A percentile compares a stretch with the other conserved stretches of the same genome.
phyloP scores from a whole-genome alignment of 257 asterid genomes.

The Ajuga chamaepitys region DNA sequence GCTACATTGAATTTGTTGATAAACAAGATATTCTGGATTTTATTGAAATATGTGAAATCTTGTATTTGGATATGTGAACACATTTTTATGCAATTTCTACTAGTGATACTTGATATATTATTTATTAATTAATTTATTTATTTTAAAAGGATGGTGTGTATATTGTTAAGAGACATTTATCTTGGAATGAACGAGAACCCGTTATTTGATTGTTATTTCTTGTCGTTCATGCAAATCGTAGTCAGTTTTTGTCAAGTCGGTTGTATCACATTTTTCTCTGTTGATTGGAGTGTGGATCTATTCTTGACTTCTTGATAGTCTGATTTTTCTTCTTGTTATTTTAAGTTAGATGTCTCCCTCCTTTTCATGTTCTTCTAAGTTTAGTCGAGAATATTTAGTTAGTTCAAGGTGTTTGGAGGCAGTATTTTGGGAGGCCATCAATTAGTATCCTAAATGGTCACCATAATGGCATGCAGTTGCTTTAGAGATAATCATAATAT shows the following conservation, averaged over 20 bases:
- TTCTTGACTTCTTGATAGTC: background rate
- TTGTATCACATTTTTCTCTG: conserved; percentile 5
- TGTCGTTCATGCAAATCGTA: conserved; percentile 1
- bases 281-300: conserved; percentile 18
- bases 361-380: background rate
- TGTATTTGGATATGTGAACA: too few relatives aligned
- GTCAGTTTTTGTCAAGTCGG: background rate
- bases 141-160: too few relatives aligned
- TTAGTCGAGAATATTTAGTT: too few relatives aligned
- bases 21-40: too few relatives aligned
- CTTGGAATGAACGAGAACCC: too few relatives aligned
- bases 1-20: too few relatives aligned
- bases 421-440: background rate
- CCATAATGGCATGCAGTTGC: background rate
- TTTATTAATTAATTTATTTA: too few relatives aligned
- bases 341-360: background rate
- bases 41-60: too few relatives aligned
- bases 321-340: background rate
- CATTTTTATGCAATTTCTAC: too few relatives aligned
- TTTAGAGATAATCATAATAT: background rate
- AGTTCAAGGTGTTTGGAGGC: background rate
- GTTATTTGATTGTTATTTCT: background rate
- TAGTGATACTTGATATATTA: too few relatives aligned
- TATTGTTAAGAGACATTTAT: too few relatives aligned
- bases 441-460: background rate